Evolutionary conservation across 495 filamentous ascomycete genomes (phyloP).

Genomic region (Neurospora sp.): DNA sequence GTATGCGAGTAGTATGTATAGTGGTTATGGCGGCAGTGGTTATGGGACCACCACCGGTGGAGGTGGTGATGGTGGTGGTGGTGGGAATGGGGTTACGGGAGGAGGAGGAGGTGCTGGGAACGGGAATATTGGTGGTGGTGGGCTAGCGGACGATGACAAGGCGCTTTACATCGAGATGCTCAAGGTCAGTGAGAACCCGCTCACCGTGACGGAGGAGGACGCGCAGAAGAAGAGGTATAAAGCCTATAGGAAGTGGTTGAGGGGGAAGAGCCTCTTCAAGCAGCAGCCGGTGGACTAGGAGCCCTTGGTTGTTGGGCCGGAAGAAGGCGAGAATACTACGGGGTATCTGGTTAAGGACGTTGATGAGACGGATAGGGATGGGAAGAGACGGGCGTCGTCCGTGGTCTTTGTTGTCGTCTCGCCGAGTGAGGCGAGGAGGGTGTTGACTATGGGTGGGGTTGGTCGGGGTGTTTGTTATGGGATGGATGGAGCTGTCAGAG

Average conservation of each 20-base stretch:
- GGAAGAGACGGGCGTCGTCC: neutral
- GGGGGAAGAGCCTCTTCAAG: constrained; percentile 88
- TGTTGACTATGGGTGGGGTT: neutral
- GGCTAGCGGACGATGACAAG: constrained; percentile 52
- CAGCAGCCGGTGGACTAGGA: constrained; percentile 62
- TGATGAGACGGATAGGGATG: neutral
- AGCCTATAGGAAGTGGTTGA: constrained; percentile 87
- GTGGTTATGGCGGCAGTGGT: neutral
- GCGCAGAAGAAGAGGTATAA: constrained; percentile 85
- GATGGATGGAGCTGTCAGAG: neutral
- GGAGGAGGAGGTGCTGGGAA: neutral
- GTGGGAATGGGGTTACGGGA: neutral
- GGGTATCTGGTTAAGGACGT: neutral
- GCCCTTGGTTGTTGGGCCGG: constrained; percentile 4
- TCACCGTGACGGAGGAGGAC: constrained; percentile 83
- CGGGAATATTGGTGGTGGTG: neutral
- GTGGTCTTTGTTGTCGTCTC: neutral
- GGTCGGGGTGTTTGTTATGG: neutral
- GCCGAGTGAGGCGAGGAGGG: neutral
- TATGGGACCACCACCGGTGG: neutral
- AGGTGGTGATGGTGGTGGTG: neutral
- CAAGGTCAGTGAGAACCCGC: constrained; percentile 63
- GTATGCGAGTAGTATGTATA: neutral
- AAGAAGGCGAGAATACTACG: neutral
- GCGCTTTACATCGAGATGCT: constrained; percentile 68